Evolutionary conservation across 2,329 filamentous ascomycete species (phyloP).

Genomic region (Fusarium agapanthi): DNA sequence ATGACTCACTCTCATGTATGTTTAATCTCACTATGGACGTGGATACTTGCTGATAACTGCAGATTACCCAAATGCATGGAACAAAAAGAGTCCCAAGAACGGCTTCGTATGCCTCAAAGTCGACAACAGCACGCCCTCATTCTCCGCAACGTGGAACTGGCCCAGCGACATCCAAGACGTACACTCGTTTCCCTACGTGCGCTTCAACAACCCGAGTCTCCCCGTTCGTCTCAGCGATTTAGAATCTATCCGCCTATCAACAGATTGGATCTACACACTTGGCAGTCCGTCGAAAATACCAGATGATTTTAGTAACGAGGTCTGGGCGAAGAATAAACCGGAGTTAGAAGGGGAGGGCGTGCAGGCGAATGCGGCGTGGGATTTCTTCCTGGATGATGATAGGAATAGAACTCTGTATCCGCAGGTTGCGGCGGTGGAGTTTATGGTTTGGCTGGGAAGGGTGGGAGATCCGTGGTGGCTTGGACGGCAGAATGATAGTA

Average conservation of each 20-base stretch:
- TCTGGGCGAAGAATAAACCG: constrained; percentile 29
- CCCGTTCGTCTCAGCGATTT: constrained; percentile 35
- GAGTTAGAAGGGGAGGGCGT: constrained; percentile 3
- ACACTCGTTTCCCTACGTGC: constrained; percentile 40
- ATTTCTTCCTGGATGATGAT: constrained; percentile 41
- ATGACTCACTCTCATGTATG: constrained; percentile 30
- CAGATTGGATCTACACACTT: constrained; percentile 38
- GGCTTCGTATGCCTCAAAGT: constrained; percentile 40
- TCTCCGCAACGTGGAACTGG: constrained; percentile 39
- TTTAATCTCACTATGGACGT: neutral
- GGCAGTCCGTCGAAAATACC: constrained; percentile 9
- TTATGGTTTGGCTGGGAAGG: constrained; percentile 40
- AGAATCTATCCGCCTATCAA: constrained; percentile 30
- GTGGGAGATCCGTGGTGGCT: constrained; percentile 42
- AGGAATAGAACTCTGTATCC: constrained; percentile 34
- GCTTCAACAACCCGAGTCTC: constrained; percentile 29
- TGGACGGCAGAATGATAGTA: constrained; percentile 25
- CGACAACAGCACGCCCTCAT: constrained; percentile 37
- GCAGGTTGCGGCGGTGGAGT: constrained; percentile 34
- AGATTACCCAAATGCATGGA: constrained; percentile 43
- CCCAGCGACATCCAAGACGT: constrained; percentile 36
- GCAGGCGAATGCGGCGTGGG: constrained; percentile 39
- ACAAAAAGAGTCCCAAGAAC: constrained; percentile 32
- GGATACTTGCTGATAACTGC: neutral
- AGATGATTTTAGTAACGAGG: constrained; percentile 11